Evolutionary conservation across 805 yeast genomes (phyloP).

Genomic region (Cyberlindnera samutprakarnensis): DNA sequence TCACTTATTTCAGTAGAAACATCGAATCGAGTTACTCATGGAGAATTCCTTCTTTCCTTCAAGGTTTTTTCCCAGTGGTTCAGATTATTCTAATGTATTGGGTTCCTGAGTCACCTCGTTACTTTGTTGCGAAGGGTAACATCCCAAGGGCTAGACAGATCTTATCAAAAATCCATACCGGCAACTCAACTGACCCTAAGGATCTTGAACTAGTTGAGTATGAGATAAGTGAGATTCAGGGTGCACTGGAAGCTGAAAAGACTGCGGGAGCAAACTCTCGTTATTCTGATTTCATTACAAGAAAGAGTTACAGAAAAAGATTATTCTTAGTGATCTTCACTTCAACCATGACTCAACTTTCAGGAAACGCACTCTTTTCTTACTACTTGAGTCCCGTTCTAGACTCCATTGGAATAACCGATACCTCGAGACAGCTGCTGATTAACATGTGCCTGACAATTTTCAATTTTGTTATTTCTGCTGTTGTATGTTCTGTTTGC

Average conservation of each 20-base stretch:
- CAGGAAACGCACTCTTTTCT: conserved; percentile 45
- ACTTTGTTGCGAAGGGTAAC: conserved; percentile 32
- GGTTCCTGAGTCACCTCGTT: conserved; percentile 47
- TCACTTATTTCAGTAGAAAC: conserved; percentile 22
- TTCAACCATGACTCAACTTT: conserved; percentile 33
- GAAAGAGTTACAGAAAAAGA: conserved; percentile 34
- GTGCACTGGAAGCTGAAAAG: conserved; percentile 34
- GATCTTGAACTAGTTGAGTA: conserved; percentile 25
- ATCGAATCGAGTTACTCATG: conserved; percentile 31
- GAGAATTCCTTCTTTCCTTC: conserved; percentile 49
- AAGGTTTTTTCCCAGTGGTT: conserved; percentile 37
- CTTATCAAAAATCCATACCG: conserved; percentile 32
- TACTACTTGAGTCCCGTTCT: conserved; percentile 44
- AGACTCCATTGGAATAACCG: conserved; percentile 44
- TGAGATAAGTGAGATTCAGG: conserved; percentile 32
- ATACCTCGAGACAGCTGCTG: conserved; percentile 32
- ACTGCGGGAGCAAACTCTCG: conserved; percentile 22
- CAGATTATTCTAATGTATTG: conserved; percentile 29
- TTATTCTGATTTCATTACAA: conserved; percentile 29
- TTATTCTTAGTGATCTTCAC: conserved; percentile 27
- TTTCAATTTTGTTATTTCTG: conserved; percentile 31
- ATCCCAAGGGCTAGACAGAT: conserved; percentile 35
- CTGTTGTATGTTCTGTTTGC: conserved; percentile 20
- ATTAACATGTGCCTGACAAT: conserved; percentile 43
- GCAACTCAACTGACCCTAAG: conserved; percentile 20